phyloP scores from a whole-genome alignment of 495 filamentous ascomycete genomes.

The Penicillium ucsense region DNA sequence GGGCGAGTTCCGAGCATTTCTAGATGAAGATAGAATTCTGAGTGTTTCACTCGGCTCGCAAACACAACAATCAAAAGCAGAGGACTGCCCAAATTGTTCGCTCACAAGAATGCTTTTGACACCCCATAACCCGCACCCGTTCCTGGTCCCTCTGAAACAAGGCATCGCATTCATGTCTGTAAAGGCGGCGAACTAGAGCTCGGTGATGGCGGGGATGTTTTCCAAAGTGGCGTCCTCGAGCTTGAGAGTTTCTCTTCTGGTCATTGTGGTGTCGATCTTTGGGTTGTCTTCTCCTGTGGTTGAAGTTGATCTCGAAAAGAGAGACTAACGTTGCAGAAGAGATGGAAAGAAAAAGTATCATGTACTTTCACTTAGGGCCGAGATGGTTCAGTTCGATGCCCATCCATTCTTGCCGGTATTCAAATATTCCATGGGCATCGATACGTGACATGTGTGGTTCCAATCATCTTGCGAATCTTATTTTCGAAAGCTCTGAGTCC shows the following conservation, averaged over 20 bases:
- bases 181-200: slow-evolving; percentile 21
- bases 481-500: too few relatives aligned
- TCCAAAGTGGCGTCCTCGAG: slow-evolving; percentile 14
- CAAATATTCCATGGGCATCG: too few relatives aligned
- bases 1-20: slow-evolving; percentile 42
- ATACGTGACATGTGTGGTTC: too few relatives aligned
- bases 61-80: neutral
- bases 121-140: slow-evolving; percentile 15
- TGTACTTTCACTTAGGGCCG: too few relatives aligned
- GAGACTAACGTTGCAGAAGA: too few relatives aligned
- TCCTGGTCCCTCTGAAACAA: slow-evolving; percentile 11
- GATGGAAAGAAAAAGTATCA: too few relatives aligned
- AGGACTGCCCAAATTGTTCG: neutral
- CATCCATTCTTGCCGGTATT: too few relatives aligned
- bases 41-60: too few relatives aligned
- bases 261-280: neutral
- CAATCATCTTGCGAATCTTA: too few relatives aligned
- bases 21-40: slow-evolving; percentile 20
- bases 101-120: slow-evolving; percentile 19
- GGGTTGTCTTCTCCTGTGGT: neutral
- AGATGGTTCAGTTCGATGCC: too few relatives aligned
- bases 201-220: slow-evolving; percentile 13
- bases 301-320: too few relatives aligned
- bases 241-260: neutral
- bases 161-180: slow-evolving; percentile 9